Evolutionary conservation across 257 asterid genomes (phyloP).

Genomic region (Solanum ossicruentum): DNA sequence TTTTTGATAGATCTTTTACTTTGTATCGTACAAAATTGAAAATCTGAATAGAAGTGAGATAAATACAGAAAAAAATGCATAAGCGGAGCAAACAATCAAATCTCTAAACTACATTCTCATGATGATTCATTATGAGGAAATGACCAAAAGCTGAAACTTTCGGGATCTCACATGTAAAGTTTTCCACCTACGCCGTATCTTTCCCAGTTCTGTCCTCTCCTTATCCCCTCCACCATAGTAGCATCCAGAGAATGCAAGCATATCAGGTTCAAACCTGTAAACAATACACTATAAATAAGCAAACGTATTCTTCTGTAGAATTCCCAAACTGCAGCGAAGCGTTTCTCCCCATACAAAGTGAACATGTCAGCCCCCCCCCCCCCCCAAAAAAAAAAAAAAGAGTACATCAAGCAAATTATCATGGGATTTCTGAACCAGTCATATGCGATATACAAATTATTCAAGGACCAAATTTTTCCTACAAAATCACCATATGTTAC

Average conservation of each 20-base stretch:
- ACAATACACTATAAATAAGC: not conserved
- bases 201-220: constrained; percentile 78
- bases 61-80: not conserved
- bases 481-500: not conserved
- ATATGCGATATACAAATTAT: not conserved
- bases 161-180: constrained; percentile 71
- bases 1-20: not conserved
- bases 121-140: not conserved
- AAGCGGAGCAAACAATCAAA: not conserved
- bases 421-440: not conserved
- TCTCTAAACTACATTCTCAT: not conserved
- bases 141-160: not conserved
- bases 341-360: not conserved
- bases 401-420: not conserved
- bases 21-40: not conserved
- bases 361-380: not conserved
- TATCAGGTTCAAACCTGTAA: constrained; percentile 97
- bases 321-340: not conserved
- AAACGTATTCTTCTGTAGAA: not conserved
- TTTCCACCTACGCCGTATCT: constrained; percentile 90
- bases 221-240: constrained; percentile 96
- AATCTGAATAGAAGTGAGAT: not conserved
- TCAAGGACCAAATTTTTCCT: not conserved
- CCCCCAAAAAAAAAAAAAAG: not conserved
- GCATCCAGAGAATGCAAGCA: constrained; percentile 99